A percentile compares a stretch with the other conserved stretches of the same genome.
Conservation (phyloP, 495 filamentous ascomycete species). For the Choiromyces venosus region DNA sequence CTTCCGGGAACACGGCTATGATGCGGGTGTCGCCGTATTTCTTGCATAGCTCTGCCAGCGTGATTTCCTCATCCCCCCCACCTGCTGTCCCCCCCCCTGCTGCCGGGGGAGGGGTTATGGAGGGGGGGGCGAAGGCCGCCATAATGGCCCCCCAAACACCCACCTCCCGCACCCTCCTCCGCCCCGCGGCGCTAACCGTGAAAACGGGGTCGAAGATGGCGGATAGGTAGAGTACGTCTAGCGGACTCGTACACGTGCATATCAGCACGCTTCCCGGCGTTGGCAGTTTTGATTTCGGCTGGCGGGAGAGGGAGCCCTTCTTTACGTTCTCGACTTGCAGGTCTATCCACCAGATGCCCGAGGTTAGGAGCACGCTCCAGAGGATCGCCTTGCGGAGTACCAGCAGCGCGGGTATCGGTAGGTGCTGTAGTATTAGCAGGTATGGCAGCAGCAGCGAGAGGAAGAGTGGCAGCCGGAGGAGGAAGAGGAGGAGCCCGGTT, state of each 20-base stretch:
- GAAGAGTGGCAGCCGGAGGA: constrained; percentile 73
- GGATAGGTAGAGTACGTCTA: constrained; percentile 92
- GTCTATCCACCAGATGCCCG: constrained; percentile 96
- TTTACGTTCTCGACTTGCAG: constrained; percentile 91
- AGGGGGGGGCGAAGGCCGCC: constrained; percentile 64
- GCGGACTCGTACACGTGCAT: constrained; percentile 79
- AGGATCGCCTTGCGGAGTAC: constrained; percentile 77
- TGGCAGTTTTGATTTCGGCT: constrained; percentile 54
- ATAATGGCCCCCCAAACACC: constrained; percentile 68
- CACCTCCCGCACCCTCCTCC: constrained; percentile 65
- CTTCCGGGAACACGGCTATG: constrained; percentile 84
- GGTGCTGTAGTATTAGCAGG: constrained; percentile 76
- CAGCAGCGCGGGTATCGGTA: constrained; percentile 70
- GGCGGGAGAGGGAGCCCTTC: constrained; percentile 53
- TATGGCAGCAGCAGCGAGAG: constrained; percentile 61
- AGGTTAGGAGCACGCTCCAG: constrained; percentile 78
- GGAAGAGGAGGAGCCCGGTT: constrained; percentile 65
- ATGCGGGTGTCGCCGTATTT: constrained; percentile 48
- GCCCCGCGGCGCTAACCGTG: constrained; percentile 69
- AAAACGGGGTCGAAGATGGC: constrained; percentile 90
- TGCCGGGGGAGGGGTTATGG: no score
- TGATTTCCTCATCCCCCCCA: no score
- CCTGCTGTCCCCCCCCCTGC: no score
- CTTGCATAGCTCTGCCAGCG: constrained; percentile 45
- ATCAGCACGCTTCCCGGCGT: constrained; percentile 70